phyloP scores from a whole-genome alignment of 495 filamentous ascomycete species.

The Umbilicaria muhlenbergii region DNA sequence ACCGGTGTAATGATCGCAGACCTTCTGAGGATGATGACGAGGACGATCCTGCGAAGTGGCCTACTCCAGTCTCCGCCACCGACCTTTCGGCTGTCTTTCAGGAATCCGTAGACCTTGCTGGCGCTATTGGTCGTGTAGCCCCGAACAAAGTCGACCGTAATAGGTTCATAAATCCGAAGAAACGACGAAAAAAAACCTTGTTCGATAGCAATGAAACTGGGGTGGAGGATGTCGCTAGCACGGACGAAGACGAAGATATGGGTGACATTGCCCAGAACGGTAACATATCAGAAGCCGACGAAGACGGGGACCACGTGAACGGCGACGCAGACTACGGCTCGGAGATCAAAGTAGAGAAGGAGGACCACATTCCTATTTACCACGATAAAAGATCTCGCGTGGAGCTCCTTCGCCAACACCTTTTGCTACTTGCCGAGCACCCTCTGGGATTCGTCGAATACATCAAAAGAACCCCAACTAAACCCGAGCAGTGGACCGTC shows the following conservation, averaged over 20 bases:
- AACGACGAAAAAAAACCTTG: slow-evolving; percentile 5
- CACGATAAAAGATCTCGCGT: background rate
- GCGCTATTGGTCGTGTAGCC: slow-evolving; percentile 13
- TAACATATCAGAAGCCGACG: slow-evolving; percentile 11
- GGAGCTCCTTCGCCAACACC: slow-evolving; percentile 49
- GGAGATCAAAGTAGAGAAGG: slow-evolving; percentile 1
- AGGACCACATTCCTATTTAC: background rate
- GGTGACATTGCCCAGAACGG: slow-evolving; percentile 23
- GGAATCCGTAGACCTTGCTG: slow-evolving; percentile 23
- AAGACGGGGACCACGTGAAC: slow-evolving; percentile 19
- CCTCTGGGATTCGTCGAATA: slow-evolving; percentile 50
- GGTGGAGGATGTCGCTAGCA: slow-evolving; percentile 3
- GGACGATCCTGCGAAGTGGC: slow-evolving; percentile 27
- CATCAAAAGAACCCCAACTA: slow-evolving; percentile 6
- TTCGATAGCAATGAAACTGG: slow-evolving; percentile 3
- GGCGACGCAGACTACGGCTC: slow-evolving; percentile 23
- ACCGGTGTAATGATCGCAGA: slow-evolving; percentile 44
- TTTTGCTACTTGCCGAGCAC: slow-evolving; percentile 58
- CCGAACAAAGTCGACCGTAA: background rate
- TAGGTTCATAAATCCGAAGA: slow-evolving; percentile 7
- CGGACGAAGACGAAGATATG: slow-evolving; percentile 23
- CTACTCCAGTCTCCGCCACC: slow-evolving; percentile 25
- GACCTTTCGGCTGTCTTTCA: slow-evolving; percentile 31
- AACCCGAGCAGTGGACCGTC: slow-evolving; percentile 54
- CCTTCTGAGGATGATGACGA: slow-evolving; percentile 34